Conservation (phyloP, 768 basidiomycete genomes). For the Mycena alexandri region DNA sequence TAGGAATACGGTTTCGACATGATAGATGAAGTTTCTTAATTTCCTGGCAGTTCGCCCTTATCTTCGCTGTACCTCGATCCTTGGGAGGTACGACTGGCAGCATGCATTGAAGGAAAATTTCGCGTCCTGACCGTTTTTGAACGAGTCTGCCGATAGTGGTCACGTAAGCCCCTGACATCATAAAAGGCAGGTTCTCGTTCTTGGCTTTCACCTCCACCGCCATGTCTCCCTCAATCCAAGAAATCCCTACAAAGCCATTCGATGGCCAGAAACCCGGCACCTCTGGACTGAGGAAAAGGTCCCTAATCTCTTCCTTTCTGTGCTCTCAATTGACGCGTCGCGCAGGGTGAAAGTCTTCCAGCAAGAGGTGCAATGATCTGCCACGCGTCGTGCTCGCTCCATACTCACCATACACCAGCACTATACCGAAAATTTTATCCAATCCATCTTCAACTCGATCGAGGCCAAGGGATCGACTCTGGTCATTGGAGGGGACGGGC, state of each 20-base stretch:
- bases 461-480: slow-evolving; percentile 83
- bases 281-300: slow-evolving; percentile 97
- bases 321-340: slow-evolving; percentile 27
- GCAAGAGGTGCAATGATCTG: slow-evolving; percentile 76
- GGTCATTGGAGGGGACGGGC: slow-evolving; percentile 97
- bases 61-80: neutral
- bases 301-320: slow-evolving; percentile 21
- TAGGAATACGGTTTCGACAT: neutral
- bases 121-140: neutral
- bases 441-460: slow-evolving; percentile 94
- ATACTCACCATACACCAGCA: slow-evolving; percentile 64
- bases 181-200: neutral
- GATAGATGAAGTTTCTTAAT: slow-evolving; percentile 4
- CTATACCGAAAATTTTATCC: slow-evolving; percentile 99
- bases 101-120: neutral
- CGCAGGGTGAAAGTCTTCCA: slow-evolving; percentile 97
- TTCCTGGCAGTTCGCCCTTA: slow-evolving; percentile 11
- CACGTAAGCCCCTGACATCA: slow-evolving; percentile 29
- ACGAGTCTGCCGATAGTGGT: neutral
- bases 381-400: slow-evolving; percentile 18
- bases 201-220: slow-evolving; percentile 12
- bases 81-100: neutral
- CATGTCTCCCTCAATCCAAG: slow-evolving; percentile 69
- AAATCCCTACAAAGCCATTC: slow-evolving; percentile 86
- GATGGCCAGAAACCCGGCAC: slow-evolving; percentile 98